Evolutionary conservation across 1,284 basidiomycete genomes (phyloP).

Genomic region (Exobasidium cylindrosporum): DNA sequence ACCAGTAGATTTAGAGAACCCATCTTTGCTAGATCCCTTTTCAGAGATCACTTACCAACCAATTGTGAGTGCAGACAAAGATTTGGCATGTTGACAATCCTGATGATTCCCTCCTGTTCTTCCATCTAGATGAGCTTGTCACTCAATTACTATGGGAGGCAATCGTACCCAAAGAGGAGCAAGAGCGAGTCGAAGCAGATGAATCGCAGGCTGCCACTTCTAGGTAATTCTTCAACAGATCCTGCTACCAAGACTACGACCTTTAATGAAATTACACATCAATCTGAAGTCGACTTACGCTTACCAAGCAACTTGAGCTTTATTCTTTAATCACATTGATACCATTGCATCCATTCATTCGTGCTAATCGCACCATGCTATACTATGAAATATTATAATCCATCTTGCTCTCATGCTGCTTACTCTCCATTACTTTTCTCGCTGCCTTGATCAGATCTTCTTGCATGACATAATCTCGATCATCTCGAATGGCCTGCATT

Average conservation of each 20-base stretch:
- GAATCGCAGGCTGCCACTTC: neutral
- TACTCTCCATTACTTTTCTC: conserved; percentile 79
- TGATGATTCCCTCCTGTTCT: neutral
- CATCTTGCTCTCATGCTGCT: conserved; percentile 54
- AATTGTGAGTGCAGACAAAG: conserved; percentile 27
- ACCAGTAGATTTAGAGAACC: conserved; percentile 60
- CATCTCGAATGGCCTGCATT: conserved; percentile 98
- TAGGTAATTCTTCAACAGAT: too few relatives aligned
- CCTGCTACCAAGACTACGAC: too few relatives aligned
- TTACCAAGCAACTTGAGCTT: too few relatives aligned
- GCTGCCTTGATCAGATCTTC: conserved; percentile 98
- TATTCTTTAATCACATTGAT: too few relatives aligned
- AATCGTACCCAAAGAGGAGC: conserved; percentile 19
- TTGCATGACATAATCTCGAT: conserved; percentile 63
- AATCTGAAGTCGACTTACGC: too few relatives aligned
- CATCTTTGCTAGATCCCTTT: conserved; percentile 51
- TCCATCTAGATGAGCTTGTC: conserved; percentile 33
- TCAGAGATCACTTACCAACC: conserved; percentile 44
- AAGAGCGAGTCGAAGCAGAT: conserved; percentile 3
- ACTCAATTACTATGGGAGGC: conserved; percentile 37
- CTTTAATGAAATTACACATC: too few relatives aligned
- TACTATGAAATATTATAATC: conserved; percentile 33
- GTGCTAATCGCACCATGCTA: too few relatives aligned
- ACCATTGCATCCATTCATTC: neutral
- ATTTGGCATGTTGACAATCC: neutral